These are phyloP conservation scores for Debaryomyces coudertii DNA, from an alignment of 1,139 yeast genomes.

Conservation along the genomic window DNA sequence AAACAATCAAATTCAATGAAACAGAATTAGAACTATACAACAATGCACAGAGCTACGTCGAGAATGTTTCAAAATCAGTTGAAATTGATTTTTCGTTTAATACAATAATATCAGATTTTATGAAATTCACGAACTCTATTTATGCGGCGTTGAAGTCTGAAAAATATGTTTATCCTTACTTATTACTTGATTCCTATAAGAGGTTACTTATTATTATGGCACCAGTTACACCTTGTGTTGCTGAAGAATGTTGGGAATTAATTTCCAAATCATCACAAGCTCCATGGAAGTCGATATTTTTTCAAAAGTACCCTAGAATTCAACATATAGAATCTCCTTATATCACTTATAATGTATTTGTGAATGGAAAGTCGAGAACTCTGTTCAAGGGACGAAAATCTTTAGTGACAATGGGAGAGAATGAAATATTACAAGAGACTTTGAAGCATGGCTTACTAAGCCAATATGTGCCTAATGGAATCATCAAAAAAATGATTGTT, in stretches of 20 bases:
- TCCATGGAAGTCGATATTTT: constrained; percentile 57
- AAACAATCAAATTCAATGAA: constrained; percentile 31
- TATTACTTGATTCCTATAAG: constrained; percentile 45
- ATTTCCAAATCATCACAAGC: constrained; percentile 34
- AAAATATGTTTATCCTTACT: constrained; percentile 28
- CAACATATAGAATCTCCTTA: constrained; percentile 40
- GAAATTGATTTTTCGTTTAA: constrained; percentile 66
- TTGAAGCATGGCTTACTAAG: constrained; percentile 15
- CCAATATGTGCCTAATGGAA: constrained; percentile 13
- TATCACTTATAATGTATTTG: constrained; percentile 54
- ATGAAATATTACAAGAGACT: constrained; percentile 21
- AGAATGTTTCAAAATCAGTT: constrained; percentile 60
- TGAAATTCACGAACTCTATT: constrained; percentile 75
- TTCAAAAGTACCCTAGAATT: constrained; percentile 54
- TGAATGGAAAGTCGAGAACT: constrained; percentile 71
- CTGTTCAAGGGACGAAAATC: constrained; percentile 41
- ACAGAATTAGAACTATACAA: constrained; percentile 62
- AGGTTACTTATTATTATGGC: constrained; percentile 61
- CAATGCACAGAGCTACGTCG: constrained; percentile 52
- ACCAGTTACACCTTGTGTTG: constrained; percentile 78
- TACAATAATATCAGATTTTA: constrained; percentile 84
- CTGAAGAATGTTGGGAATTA: constrained; percentile 81
- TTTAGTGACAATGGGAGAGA: constrained; percentile 33
- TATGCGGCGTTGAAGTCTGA: constrained; percentile 36
- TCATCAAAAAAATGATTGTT: constrained; percentile 21